phyloP scores from a whole-genome alignment of 805 yeast genomes.

The Dipodascopsis tothii region DNA sequence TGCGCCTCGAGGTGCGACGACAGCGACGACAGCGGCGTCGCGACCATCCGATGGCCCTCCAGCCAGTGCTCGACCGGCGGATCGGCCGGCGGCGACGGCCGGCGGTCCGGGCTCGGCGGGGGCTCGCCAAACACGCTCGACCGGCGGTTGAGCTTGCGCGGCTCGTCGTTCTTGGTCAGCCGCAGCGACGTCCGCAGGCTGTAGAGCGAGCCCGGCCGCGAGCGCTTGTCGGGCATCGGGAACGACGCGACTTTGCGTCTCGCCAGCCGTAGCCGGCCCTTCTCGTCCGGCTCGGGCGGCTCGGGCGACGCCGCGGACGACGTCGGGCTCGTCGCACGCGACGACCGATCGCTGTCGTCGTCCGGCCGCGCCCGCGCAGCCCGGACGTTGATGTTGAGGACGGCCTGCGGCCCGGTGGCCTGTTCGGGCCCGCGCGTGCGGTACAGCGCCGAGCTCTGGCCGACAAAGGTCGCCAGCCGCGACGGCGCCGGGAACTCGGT shows the following conservation, averaged over 20 bases:
- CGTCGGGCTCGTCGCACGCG: too few species aligned
- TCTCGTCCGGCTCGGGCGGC: background rate
- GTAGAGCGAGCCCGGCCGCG: background rate
- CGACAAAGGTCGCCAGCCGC: slow-evolving; percentile 1
- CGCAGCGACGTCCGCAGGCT: too few species aligned
- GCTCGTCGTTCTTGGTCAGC: too few species aligned
- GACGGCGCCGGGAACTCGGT: slow-evolving; percentile 4
- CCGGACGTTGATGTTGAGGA: background rate
- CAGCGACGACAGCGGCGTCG: background rate
- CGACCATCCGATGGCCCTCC: slow-evolving; percentile 1
- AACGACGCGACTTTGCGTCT: background rate
- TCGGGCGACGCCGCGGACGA: background rate
- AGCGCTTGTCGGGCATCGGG: background rate
- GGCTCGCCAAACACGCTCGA: too few species aligned
- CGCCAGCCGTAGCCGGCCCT: background rate
- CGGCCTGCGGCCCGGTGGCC: background rate
- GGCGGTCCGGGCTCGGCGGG: too few species aligned
- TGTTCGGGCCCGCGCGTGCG: slow-evolving; percentile 1
- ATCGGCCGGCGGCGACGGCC: too few species aligned
- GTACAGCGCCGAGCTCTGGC: slow-evolving; percentile 8
- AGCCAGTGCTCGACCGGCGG: too few species aligned
- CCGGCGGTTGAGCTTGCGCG: too few species aligned
- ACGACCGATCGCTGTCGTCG: too few species aligned
- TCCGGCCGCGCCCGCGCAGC: too few species aligned
- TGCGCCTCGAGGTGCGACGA: background rate